These are phyloP conservation scores for Caryopteris hybrid DNA, from an alignment of 305 asterid species.

Conservation along the genomic window DNA sequence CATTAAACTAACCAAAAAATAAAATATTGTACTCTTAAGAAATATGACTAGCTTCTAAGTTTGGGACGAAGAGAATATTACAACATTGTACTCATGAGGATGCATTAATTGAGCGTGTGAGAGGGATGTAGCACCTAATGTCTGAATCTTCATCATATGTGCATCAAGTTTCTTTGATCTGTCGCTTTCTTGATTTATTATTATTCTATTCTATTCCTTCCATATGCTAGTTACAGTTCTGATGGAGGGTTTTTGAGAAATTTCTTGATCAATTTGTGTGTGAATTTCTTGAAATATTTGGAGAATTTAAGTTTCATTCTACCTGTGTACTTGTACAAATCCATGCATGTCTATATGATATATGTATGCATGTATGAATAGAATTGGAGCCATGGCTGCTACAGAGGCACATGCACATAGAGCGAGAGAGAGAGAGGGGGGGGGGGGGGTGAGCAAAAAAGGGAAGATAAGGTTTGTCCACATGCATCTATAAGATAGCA, in stretches of 20 bases:
- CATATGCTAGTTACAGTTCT: not conserved
- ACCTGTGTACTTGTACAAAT: not conserved
- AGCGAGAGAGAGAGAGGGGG: too few relatives aligned
- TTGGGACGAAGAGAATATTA: too few relatives aligned
- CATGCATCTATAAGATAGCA: conserved; percentile 10
- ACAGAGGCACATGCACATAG: not conserved
- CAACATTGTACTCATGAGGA: not conserved
- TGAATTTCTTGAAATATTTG: not conserved
- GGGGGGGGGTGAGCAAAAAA: not conserved
- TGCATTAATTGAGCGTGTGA: conserved; percentile 17
- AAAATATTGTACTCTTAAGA: too few relatives aligned
- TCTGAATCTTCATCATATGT: not conserved
- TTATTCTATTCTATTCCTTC: not conserved
- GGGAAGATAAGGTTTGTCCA: conserved; percentile 10
- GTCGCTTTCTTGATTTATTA: conserved; percentile 21
- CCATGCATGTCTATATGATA: conserved; percentile 4
- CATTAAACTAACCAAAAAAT: too few relatives aligned
- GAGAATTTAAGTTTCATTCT: not conserved
- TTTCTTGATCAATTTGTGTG: not conserved
- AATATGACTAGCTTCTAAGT: too few relatives aligned
- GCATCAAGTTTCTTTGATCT: not conserved
- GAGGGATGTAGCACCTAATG: conserved; percentile 24
- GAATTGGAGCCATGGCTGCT: not conserved
- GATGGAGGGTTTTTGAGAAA: not conserved
- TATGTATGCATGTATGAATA: too few relatives aligned